Percentiles rank a stretch among this genome's conserved stretches.
Conservation (phyloP, 257 asterid genomes). For the Solanum lycopersicoides region DNA sequence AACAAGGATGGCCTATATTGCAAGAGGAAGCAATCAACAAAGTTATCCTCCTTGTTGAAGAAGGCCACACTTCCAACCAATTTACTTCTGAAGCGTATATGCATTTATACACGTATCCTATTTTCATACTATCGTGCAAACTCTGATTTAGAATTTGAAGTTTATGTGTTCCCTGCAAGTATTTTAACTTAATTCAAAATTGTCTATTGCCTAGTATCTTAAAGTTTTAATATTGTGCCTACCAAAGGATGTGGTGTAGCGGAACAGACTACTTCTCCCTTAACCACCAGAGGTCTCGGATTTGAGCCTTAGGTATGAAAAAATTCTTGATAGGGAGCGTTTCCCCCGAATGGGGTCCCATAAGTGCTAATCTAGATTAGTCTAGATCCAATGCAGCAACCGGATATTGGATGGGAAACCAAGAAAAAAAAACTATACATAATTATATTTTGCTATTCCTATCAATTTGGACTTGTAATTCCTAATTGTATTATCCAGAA, state of each 20-base stretch:
- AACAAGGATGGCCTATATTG: constrained; percentile 32
- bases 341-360: no score
- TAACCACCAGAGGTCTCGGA: no score
- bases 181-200: background rate
- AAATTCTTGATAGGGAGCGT: no score
- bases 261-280: no score
- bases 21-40: constrained; percentile 24
- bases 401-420: no score
- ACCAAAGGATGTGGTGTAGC: no score
- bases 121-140: background rate
- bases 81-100: constrained; percentile 20
- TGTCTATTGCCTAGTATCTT: background rate
- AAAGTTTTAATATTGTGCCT: background rate
- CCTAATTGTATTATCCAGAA: background rate
- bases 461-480: background rate
- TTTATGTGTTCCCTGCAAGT: background rate
- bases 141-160: background rate
- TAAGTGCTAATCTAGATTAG: no score
- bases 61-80: background rate
- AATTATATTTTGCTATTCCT: background rate
- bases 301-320: no score
- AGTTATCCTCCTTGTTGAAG: constrained; percentile 10
- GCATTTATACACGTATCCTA: constrained; percentile 23
- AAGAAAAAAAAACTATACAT: no score
- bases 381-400: no score